Evolutionary conservation across 192 early-diverging fungal species (phyloP).

Genomic region (Backusella tuberculispora): DNA sequence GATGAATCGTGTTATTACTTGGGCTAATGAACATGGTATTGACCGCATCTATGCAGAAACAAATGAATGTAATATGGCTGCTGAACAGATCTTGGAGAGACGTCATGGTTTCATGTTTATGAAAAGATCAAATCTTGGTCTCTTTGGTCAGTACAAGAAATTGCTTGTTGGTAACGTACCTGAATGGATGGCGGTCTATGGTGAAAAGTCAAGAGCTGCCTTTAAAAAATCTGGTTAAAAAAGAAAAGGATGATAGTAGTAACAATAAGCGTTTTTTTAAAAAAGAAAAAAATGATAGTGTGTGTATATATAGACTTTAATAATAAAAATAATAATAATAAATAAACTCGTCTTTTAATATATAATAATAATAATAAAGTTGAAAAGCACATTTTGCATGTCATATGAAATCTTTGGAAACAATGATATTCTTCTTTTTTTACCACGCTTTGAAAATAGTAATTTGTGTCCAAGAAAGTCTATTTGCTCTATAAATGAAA

Average conservation of each 20-base stretch:
- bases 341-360: neutral
- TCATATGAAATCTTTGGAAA: too few species aligned
- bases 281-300: too few species aligned
- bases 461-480: neutral
- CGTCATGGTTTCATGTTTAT: constrained; percentile 23
- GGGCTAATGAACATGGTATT: constrained; percentile 34
- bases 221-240: constrained; percentile 14
- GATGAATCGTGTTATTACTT: constrained; percentile 32
- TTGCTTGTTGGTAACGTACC: constrained; percentile 21
- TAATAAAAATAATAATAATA: neutral
- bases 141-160: constrained; percentile 22
- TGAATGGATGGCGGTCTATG: constrained; percentile 30
- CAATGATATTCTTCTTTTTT: neutral
- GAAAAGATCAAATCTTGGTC: constrained; percentile 4
- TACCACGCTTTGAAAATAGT: constrained; percentile 1
- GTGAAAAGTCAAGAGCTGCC: constrained; percentile 22
- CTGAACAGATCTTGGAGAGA: constrained; percentile 18
- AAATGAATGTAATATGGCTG: constrained; percentile 26
- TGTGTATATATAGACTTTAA: neutral
- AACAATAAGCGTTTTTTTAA: too few species aligned
- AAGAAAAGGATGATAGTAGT: neutral
- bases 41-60: constrained; percentile 29
- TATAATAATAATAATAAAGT: neutral
- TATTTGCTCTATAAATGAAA: neutral
- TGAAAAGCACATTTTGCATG: too few species aligned